A percentile compares a stretch with the other conserved stretches of the same genome.
phyloP scores from a whole-genome alignment of 495 filamentous ascomycete genomes.

The Trypethelium eluteriae region DNA sequence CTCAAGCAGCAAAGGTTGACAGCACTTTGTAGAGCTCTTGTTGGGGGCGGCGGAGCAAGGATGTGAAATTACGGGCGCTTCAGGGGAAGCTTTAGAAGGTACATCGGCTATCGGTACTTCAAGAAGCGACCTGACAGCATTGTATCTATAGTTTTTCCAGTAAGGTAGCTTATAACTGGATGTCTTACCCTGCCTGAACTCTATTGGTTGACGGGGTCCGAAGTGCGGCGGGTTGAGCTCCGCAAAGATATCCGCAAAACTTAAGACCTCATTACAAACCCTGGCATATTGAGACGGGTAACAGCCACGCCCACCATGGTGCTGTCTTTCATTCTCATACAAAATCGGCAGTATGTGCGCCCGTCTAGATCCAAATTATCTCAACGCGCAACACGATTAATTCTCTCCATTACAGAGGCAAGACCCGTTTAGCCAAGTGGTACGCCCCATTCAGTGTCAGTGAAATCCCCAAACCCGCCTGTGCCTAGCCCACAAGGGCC shows the following conservation, averaged over 20 bases:
- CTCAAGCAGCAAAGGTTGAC: not conserved
- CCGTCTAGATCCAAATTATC: constrained; percentile 7
- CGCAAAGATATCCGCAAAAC: not conserved
- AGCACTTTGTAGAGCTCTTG: not conserved
- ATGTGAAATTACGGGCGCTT: not conserved
- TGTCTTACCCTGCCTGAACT: too few relatives aligned
- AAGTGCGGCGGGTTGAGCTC: not conserved
- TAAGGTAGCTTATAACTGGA: too few relatives aligned
- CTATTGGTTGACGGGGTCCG: too few relatives aligned
- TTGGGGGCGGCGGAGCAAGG: not conserved
- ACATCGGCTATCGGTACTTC: too few relatives aligned
- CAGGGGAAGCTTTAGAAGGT: not conserved
- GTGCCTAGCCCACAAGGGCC: not conserved
- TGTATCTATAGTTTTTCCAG: too few relatives aligned
- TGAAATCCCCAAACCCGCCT: constrained; percentile 10
- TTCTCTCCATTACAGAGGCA: constrained; percentile 57
- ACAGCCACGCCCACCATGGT: constrained; percentile 49
- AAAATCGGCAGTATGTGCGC: constrained; percentile 74
- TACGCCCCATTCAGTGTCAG: constrained; percentile 86
- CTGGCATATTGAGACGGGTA: not conserved
- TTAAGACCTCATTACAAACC: not conserved
- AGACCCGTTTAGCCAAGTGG: constrained; percentile 97
- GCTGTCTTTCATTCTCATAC: constrained; percentile 90
- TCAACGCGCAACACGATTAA: not conserved
- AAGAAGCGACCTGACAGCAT: too few relatives aligned